Evolutionary conservation across 805 yeast genomes (phyloP).

Genomic region (Saturnispora galanensis): DNA sequence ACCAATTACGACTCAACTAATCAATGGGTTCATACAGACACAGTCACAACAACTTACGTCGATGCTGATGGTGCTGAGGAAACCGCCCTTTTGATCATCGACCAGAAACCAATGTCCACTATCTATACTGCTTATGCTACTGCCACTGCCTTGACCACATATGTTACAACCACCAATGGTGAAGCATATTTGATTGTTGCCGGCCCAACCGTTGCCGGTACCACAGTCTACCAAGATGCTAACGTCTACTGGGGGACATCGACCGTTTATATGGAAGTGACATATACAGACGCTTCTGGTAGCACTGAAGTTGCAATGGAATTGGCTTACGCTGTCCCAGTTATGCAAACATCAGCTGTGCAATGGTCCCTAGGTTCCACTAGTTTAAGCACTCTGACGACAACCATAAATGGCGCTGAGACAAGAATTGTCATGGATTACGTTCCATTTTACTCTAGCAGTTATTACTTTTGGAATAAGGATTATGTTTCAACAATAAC

Average conservation of each 20-base stretch:
- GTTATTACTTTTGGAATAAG: constrained; percentile 7
- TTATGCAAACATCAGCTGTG: neutral
- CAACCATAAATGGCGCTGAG: neutral
- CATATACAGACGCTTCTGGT: neutral
- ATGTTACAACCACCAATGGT: neutral
- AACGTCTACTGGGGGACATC: neutral
- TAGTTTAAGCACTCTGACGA: neutral
- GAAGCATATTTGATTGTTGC: neutral
- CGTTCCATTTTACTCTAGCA: constrained; percentile 6
- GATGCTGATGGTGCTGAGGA: neutral
- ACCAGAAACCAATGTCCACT: neutral
- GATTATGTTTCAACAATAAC: constrained; percentile 5
- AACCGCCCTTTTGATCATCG: neutral
- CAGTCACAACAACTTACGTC: neutral
- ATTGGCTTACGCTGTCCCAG: neutral
- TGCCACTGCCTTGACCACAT: neutral
- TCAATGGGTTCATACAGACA: neutral
- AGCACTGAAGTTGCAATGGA: neutral
- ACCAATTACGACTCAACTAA: neutral
- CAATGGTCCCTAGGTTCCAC: constrained; percentile 5
- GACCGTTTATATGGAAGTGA: neutral
- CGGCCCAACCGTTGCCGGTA: neutral
- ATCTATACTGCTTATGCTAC: neutral
- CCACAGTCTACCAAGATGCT: neutral
- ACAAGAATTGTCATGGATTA: constrained; percentile 2